Conservation (phyloP, 495 filamentous ascomycete species). For the Podospora comata region DNA sequence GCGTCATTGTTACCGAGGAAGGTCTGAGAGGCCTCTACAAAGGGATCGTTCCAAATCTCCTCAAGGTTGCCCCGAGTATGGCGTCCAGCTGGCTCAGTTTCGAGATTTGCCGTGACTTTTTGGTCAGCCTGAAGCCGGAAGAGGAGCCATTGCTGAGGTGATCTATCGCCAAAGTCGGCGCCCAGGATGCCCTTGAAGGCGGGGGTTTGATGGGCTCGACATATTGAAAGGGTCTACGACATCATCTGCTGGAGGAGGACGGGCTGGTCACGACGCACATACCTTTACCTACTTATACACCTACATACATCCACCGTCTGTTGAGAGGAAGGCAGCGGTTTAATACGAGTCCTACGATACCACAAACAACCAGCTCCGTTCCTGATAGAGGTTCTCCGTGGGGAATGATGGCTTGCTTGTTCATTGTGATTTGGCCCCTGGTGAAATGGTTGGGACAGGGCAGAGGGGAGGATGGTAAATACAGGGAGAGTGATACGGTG, state of each 20-base stretch:
- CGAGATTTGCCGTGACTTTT: constrained; percentile 84
- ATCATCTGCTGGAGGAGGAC: background rate
- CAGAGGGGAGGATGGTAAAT: background rate
- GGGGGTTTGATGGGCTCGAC: background rate
- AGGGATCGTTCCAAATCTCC: constrained; percentile 85
- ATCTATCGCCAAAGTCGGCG: background rate
- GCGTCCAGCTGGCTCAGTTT: constrained; percentile 97
- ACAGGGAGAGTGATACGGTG: background rate
- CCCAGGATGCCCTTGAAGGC: background rate
- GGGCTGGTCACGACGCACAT: background rate
- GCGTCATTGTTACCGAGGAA: constrained; percentile 76
- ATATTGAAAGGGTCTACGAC: background rate
- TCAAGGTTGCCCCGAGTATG: constrained; percentile 98
- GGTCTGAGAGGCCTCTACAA: constrained; percentile 73
- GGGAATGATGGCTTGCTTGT: background rate
- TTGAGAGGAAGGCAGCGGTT: background rate
- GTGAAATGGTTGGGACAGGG: background rate
- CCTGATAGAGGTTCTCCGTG: background rate
- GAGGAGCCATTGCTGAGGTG: constrained; percentile 35
- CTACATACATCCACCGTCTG: background rate
- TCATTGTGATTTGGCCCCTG: background rate
- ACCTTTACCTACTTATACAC: background rate
- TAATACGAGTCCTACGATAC: constrained; percentile 2
- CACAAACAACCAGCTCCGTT: background rate
- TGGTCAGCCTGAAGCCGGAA: constrained; percentile 55